A percentile compares a stretch with the other conserved stretches of the same genome.
Evolutionary conservation across 129 eudicot genomes (phyloP).

Genomic region (Apium graveolens): DNA sequence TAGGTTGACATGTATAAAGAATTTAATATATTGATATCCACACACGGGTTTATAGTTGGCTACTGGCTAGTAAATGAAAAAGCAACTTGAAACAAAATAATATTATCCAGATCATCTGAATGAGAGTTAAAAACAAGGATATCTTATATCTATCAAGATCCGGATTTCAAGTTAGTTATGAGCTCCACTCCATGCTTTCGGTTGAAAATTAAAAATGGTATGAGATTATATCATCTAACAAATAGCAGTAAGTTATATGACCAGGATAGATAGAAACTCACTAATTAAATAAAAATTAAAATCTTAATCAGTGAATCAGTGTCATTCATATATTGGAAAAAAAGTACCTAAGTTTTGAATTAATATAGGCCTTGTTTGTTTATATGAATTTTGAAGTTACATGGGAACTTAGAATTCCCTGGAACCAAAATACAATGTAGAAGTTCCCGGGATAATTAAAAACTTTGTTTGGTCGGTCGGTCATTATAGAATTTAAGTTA

Average conservation of each 20-base stretch:
- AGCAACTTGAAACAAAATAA: not conserved
- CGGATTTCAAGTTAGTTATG: not conserved
- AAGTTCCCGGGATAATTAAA: no score
- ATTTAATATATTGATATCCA: not conserved
- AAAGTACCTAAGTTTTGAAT: no score
- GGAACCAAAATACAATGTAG: no score
- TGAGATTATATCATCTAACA: not conserved
- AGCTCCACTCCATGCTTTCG: not conserved
- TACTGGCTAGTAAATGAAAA: not conserved
- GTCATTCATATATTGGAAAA: not conserved
- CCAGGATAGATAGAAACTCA: not conserved
- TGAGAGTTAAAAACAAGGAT: not conserved
- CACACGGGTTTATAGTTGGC: not conserved
- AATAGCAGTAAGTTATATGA: not conserved
- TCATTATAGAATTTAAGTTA: no score
- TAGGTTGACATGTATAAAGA: not conserved
- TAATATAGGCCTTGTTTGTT: no score
- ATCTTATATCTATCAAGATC: not conserved
- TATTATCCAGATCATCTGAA: not conserved
- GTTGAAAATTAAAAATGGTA: not conserved
- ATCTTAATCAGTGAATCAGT: not conserved
- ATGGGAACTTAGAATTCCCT: no score
- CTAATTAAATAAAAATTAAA: not conserved
- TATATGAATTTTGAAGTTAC: no score
- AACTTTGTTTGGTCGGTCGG: no score